A percentile compares a stretch with the other conserved stretches of the same genome.
phyloP scores from a whole-genome alignment of 2,329 filamentous ascomycete species.

The Sarocladium brachiariae region DNA sequence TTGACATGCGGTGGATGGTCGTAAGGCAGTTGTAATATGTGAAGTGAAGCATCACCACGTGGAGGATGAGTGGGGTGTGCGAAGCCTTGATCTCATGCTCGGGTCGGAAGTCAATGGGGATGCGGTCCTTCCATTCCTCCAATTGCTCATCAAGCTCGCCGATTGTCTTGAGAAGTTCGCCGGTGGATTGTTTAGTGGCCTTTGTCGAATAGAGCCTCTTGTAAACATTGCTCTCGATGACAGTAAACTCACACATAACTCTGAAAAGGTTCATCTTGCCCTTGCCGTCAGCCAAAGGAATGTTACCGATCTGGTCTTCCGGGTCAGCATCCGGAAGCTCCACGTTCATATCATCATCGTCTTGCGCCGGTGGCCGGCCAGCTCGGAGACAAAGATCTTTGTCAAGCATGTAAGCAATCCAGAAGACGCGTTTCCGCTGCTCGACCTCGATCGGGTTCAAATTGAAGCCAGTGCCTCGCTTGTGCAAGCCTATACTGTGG shows the following conservation, averaged over 20 bases:
- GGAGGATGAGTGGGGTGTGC: conserved; percentile 87
- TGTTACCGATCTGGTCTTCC: conserved; percentile 87
- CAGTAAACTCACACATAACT: conserved; percentile 83
- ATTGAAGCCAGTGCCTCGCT: conserved; percentile 86
- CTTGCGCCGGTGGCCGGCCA: conserved; percentile 53
- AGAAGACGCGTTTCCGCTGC: conserved; percentile 65
- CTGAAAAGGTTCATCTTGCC: conserved; percentile 93
- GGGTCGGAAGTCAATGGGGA: conserved; percentile 92
- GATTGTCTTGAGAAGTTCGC: conserved; percentile 90
- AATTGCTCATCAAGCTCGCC: conserved; percentile 85
- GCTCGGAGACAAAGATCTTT: conserved; percentile 56
- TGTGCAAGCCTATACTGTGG: conserved; percentile 93
- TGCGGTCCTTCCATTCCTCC: conserved; percentile 93
- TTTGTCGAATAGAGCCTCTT: conserved; percentile 88
- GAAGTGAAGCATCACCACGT: conserved; percentile 91
- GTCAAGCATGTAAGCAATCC: conserved; percentile 60
- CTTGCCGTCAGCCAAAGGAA: conserved; percentile 80
- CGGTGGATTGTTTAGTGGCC: conserved; percentile 84
- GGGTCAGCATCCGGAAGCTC: conserved; percentile 89
- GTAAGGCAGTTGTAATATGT: conserved; percentile 97
- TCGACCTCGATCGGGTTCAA: conserved; percentile 91
- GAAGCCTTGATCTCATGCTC: conserved; percentile 93
- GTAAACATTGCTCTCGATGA: conserved; percentile 92
- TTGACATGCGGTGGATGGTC: conserved; percentile 96
- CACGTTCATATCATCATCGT: conserved; percentile 80